Evolutionary conservation across 805 yeast species (phyloP), one percentile per base, ranked within the genome.

Genomic region (Hagleromyces aurorensis): DNA sequence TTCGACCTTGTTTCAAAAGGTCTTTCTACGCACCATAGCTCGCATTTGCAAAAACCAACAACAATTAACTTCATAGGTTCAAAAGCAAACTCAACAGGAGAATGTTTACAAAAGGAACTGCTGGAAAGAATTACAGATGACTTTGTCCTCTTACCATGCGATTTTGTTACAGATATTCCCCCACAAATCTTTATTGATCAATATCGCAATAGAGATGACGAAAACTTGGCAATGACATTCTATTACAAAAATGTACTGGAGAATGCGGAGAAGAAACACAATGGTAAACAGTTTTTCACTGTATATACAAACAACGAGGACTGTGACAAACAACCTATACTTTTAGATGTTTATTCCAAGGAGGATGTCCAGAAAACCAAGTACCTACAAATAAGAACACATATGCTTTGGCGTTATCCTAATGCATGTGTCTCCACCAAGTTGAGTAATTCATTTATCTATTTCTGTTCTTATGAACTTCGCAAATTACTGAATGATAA

Each of bases 121-220:
- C 61, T 70, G 27, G 62, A 59, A 7, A 51, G 58, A 31, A 47
- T 60, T 17, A 41, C 52, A 30, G 48, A 65, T 19, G 77, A 78
- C 50, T 78, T 85, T 48, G 83, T 86, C n/a, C 57, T 91, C 18
- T 59, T 91, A 32, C 96, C 97, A 6, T 89, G 96, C 61, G 98
- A 93, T 55, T 83, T 91, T 52, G 66, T 93, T 31, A 86, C 97
- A 2, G 89, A 87, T 51, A 64, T 89, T 21, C 94, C 95, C 3
- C 95, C 97, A 7, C 89, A 83, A 47, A 78, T 79, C 12, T 66
- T 91, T 18, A 74, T 86, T 25, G 94, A 89, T 49, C 81, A 79
- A 29, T 87, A 78, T 54, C 67, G 96, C 47, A 77, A 77, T 41
- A 75, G 77, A 46, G 72, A 70, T 13, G 78, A 71, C 22, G 59